phyloP scores from a whole-genome alignment of 768 basidiomycete genomes.

The Coprinopsis cinerea region DNA sequence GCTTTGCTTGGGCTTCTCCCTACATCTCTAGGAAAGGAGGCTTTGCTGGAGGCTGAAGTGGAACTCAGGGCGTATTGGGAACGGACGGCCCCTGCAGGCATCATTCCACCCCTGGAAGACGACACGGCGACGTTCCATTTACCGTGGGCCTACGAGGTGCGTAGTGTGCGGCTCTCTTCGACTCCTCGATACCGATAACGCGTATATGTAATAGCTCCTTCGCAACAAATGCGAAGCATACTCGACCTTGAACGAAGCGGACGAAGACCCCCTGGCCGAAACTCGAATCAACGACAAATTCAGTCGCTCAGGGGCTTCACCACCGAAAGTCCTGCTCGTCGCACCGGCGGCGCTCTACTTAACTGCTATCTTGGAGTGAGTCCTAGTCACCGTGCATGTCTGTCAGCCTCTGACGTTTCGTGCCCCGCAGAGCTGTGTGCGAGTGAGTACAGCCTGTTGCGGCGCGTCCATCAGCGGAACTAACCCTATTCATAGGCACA shows the following conservation, averaged over 20 bases:
- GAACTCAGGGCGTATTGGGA: slow-evolving; percentile 90
- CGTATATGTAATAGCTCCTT: slow-evolving; percentile 47
- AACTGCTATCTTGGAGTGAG: slow-evolving; percentile 91
- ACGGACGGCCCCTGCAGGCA: slow-evolving; percentile 41
- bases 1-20: slow-evolving; percentile 69
- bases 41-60: slow-evolving; percentile 87
- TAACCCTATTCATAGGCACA: slow-evolving; percentile 49
- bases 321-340: slow-evolving; percentile 52
- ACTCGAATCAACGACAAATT: slow-evolving; percentile 58
- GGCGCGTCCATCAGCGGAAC: slow-evolving; percentile 4
- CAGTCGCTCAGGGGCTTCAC: slow-evolving; percentile 39
- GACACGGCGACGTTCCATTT: slow-evolving; percentile 58
- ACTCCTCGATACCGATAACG: slow-evolving; percentile 9
- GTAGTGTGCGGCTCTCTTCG: slow-evolving; percentile 15
- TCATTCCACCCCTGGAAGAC: slow-evolving; percentile 35
- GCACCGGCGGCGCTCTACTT: slow-evolving; percentile 85
- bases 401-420: slow-evolving; percentile 21
- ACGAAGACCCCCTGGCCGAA: slow-evolving; percentile 68
- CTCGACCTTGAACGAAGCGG: slow-evolving; percentile 75
- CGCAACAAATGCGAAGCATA: slow-evolving; percentile 86
- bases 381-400: slow-evolving; percentile 21
- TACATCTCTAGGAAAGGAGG: slow-evolving; percentile 84
- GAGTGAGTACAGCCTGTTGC: slow-evolving; percentile 49
- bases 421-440: slow-evolving; percentile 64
- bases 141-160: slow-evolving; percentile 72